Conservation (phyloP, 306 rosid genomes). For the Phaseolus lunatus region DNA sequence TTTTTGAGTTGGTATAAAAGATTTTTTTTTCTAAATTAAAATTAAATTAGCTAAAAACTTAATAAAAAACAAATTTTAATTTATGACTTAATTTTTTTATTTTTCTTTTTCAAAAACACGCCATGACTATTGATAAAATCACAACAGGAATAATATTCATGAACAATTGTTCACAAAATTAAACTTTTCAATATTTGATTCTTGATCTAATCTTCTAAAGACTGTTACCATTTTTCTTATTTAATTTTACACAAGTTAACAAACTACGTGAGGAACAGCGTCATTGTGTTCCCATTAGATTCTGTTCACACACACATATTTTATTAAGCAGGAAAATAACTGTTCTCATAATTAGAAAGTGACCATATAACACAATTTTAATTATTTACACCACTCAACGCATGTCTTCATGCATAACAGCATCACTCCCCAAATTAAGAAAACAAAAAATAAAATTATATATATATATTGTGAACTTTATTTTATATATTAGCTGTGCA, state of each 20-base stretch:
- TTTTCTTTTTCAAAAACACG: too few species aligned
- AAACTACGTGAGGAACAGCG: slow-evolving; percentile 7
- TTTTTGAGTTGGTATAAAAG: too few species aligned
- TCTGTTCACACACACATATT: slow-evolving; percentile 39
- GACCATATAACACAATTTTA: slow-evolving; percentile 6
- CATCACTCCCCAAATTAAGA: background rate
- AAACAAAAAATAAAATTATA: background rate
- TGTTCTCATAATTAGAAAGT: background rate
- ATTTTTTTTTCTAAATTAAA: too few species aligned
- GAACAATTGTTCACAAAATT: background rate
- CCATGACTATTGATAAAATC: background rate
- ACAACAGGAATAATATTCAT: background rate
- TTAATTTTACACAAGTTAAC: background rate
- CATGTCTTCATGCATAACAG: background rate
- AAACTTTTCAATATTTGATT: background rate
- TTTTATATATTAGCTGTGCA: background rate
- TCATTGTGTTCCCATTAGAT: slow-evolving; percentile 36
- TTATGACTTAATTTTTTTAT: too few species aligned
- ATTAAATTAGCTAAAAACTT: too few species aligned
- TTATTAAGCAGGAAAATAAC: background rate
- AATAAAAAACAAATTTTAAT: too few species aligned
- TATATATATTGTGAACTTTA: background rate
- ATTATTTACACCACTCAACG: background rate
- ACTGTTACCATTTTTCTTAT: background rate
- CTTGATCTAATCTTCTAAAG: background rate